These are phyloP conservation scores for Trichophyton verrucosum DNA, from an alignment of 2,329 filamentous ascomycete species.

Conservation along the genomic window DNA sequence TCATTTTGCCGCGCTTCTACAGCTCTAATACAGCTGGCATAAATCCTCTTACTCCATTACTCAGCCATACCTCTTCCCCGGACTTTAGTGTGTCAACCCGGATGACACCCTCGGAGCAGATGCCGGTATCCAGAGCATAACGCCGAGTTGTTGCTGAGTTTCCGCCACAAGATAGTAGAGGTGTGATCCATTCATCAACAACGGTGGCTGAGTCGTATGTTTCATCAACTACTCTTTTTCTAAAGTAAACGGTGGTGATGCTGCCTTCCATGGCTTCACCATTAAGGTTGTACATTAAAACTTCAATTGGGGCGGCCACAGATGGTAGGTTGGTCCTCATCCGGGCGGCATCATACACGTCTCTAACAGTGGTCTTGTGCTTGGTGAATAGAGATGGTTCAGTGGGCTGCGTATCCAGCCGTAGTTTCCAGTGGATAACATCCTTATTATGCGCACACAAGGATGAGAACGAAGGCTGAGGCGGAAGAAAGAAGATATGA, in stretches of 20 bases:
- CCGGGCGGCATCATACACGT: slow-evolving; percentile 60
- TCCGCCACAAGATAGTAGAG: slow-evolving; percentile 62
- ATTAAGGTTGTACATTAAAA: slow-evolving; percentile 57
- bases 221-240: slow-evolving; percentile 33
- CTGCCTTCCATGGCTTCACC: slow-evolving; percentile 73
- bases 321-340: slow-evolving; percentile 44
- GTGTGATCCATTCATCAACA: slow-evolving; percentile 60
- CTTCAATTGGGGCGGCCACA: slow-evolving; percentile 45
- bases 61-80: slow-evolving; percentile 75
- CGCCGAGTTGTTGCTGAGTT: slow-evolving; percentile 70
- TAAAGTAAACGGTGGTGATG: slow-evolving; percentile 71
- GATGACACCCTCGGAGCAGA: slow-evolving; percentile 56
- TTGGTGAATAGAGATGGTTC: slow-evolving; percentile 55
- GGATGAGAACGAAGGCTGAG: background rate
- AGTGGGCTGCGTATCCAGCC: slow-evolving; percentile 42
- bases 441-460: slow-evolving; percentile 5
- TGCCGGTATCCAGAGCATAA: slow-evolving; percentile 61
- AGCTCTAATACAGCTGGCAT: slow-evolving; percentile 25
- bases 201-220: background rate
- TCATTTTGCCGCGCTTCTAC: background rate
- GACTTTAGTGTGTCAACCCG: slow-evolving; percentile 47
- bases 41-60: slow-evolving; percentile 78
- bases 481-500: slow-evolving; percentile 8
- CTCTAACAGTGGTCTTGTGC: slow-evolving; percentile 70
- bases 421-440: slow-evolving; percentile 34